Evolutionary conservation across 169 alveolate species (phyloP).

Genomic region (Ichthyophthirius multifiliis): DNA sequence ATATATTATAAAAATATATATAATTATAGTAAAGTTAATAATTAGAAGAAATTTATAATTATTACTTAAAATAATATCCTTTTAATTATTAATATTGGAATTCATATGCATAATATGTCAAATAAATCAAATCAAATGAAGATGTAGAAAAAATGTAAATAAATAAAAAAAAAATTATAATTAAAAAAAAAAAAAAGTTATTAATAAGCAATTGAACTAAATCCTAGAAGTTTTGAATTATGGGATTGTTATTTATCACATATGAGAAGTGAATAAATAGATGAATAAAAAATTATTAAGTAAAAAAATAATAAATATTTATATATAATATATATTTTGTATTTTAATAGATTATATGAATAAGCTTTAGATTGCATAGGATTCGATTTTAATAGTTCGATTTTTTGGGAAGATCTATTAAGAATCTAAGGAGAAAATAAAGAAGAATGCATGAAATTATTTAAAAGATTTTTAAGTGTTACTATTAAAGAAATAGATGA

Average conservation of each 20-base stretch:
- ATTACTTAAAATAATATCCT: not conserved
- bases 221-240: slow-evolving; percentile 2
- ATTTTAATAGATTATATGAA: not conserved
- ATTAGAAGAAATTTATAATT: not conserved
- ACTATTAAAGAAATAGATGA: not conserved
- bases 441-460: not conserved
- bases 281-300: not conserved
- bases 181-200: not conserved
- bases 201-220: not conserved
- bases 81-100: slow-evolving; percentile 4
- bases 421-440: not conserved
- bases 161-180: not conserved
- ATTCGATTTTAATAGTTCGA: not conserved
- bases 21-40: too few relatives aligned
- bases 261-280: not conserved
- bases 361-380: not conserved
- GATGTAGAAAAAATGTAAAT: not conserved
- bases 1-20: too few relatives aligned
- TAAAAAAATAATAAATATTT: not conserved
- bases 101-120: not conserved
- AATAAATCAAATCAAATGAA: not conserved
- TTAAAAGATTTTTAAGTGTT: not conserved
- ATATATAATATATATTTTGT: not conserved
- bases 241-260: not conserved
- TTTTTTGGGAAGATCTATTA: not conserved